These are phyloP conservation scores for Penicillium odoratum DNA, from an alignment of 495 filamentous ascomycete genomes.

Conservation along the genomic window DNA sequence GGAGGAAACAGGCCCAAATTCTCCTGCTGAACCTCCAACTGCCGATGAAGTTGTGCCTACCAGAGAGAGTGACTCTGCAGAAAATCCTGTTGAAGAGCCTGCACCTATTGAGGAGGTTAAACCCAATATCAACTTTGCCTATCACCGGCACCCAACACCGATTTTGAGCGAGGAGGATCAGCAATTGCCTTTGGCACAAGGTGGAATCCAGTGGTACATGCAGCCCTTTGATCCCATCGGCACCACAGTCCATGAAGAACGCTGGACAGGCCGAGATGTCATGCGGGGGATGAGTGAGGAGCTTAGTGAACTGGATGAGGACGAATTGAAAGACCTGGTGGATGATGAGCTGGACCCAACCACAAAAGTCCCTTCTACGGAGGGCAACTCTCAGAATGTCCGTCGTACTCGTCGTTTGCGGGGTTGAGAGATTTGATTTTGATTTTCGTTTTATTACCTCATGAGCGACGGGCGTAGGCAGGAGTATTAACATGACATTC, in stretches of 20 bases:
- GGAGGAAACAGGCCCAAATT: constrained; percentile 10
- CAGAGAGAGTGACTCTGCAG: constrained; percentile 4
- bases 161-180: constrained; percentile 45
- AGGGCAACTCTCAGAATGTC: constrained; percentile 23
- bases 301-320: constrained; percentile 84
- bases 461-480: constrained; percentile 19
- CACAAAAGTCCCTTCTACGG: constrained; percentile 10
- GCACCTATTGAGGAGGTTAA: constrained; percentile 13
- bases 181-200: constrained; percentile 59
- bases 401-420: constrained; percentile 45
- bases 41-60: constrained; percentile 1
- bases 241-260: constrained; percentile 72
- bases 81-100: constrained; percentile 17
- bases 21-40: constrained; percentile 6
- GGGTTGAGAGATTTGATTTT: constrained; percentile 26
- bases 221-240: constrained; percentile 76
- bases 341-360: constrained; percentile 41
- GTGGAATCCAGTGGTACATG: constrained; percentile 88
- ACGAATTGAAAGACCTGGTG: constrained; percentile 69
- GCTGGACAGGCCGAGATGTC: constrained; percentile 74
- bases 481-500: constrained; percentile 13
- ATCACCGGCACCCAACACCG: constrained; percentile 27
- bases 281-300: constrained; percentile 81
- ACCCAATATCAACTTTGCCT: constrained; percentile 13
- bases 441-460: constrained; percentile 1